phyloP scores from a whole-genome alignment of 2,329 filamentous ascomycete species.

The Alternaria rosae region DNA sequence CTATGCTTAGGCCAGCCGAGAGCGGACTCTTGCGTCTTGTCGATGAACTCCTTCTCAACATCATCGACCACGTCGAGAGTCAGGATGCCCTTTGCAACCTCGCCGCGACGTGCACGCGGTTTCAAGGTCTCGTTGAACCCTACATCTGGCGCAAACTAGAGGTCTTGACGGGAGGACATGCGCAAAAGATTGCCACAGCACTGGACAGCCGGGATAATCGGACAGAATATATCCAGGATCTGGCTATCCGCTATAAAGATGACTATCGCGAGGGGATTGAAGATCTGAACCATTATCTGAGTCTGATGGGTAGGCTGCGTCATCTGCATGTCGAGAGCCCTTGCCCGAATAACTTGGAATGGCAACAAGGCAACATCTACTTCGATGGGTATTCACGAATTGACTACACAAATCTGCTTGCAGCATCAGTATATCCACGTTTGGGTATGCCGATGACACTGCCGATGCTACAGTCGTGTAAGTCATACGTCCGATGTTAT shows the following conservation, averaged over 20 bases:
- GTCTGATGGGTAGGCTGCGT: conserved; percentile 37
- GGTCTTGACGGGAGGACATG: conserved; percentile 37
- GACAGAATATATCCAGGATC: conserved; percentile 33
- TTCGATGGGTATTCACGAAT: conserved; percentile 43
- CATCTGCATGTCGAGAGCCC: conserved; percentile 45
- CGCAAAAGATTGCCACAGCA: conserved; percentile 29
- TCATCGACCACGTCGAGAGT: conserved; percentile 43
- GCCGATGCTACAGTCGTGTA: conserved; percentile 43
- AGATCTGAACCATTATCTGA: conserved; percentile 36
- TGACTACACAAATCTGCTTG: conserved; percentile 42
- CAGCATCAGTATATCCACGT: conserved; percentile 31
- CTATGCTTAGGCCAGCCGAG: conserved; percentile 22
- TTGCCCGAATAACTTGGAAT: conserved; percentile 47
- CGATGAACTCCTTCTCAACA: conserved; percentile 45
- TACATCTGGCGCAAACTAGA: conserved; percentile 44
- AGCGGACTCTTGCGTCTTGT: conserved; percentile 36
- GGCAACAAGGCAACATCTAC: conserved; percentile 20
- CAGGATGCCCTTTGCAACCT: conserved; percentile 34
- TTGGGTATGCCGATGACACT: conserved; percentile 22
- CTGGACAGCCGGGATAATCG: conserved; percentile 35
- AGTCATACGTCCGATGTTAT: conserved; percentile 1
- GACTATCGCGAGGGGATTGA: conserved; percentile 37
- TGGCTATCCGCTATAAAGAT: conserved; percentile 41
- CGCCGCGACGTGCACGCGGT: conserved; percentile 39
- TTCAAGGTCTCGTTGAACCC: conserved; percentile 43